Evolutionary conservation across 2,329 filamentous ascomycete genomes (phyloP).

Genomic region (Trichoderma harzianum): DNA sequence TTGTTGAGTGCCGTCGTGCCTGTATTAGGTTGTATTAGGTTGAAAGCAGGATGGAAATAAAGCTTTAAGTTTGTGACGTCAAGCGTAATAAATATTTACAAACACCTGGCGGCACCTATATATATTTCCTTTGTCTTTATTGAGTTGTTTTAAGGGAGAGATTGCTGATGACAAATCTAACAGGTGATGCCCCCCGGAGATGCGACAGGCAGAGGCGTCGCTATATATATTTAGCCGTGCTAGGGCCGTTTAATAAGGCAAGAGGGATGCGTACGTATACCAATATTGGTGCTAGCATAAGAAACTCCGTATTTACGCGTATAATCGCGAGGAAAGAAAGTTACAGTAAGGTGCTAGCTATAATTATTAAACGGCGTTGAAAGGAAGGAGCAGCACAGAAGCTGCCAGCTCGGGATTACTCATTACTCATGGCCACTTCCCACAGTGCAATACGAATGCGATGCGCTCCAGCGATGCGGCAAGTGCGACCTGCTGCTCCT

Average conservation of each 20-base stretch:
- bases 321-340: neutral
- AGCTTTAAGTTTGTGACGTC: neutral
- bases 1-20: neutral
- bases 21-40: neutral
- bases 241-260: neutral
- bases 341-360: neutral
- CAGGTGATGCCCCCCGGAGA: constrained; percentile 3
- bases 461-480: neutral
- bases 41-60: neutral
- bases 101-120: neutral
- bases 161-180: constrained; percentile 16
- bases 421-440: neutral
- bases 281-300: neutral
- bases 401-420: neutral
- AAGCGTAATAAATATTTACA: neutral
- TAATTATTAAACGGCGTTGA: neutral
- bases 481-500: neutral
- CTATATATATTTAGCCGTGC: neutral
- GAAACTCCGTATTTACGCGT: constrained; percentile 4
- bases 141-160: neutral
- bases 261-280: constrained; percentile 4
- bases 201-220: neutral
- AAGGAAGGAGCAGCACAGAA: neutral
- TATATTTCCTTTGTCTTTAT: neutral
- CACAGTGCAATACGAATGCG: neutral